Evolutionary conservation across 1,139 yeast genomes (phyloP), one percentile per base, ranked within the genome.

Genomic region (Debaryomyces sp.): DNA sequence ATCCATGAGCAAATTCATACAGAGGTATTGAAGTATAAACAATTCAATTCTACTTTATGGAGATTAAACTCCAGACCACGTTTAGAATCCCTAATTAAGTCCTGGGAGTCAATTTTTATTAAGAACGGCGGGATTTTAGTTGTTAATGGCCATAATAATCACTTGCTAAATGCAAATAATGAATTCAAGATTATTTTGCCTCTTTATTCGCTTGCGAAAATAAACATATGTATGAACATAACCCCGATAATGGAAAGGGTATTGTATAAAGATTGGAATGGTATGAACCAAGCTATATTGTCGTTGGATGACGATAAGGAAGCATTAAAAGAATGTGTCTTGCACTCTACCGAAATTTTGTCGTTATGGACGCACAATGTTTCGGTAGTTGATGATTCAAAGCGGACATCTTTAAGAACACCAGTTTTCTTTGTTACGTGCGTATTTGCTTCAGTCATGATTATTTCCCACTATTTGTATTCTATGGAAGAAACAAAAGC

Each of bases 371-470:
- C 81, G 43, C 86, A 84, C 53, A 82, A 85, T 44, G 84, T 85
- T 26, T 78, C 84, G 12, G 80, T 82, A 44, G 78, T 78, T 24
- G 79, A 80, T 49, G 86, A 85, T 61, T 82, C 86, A 2, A 83
- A 81, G 51, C 80, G 81, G 58, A 82, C 87, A 0, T 79, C 88
- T 0, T 77, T 85, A 45, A 73, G 89, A 55, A 85, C 92, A 0
- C 94, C 94, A 2, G 87, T 86, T 15, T 85, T 85, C 62, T 85
- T 87, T 58, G 78, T 85, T 38, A 83, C 89, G 0, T 84, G 89
- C 60, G 75, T 85, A 24, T 84, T 85, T 59, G 78, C 85, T 1
- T 73, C 90, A 2, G 68, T 83, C 4, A 64, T 86, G 48, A 68
- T 85, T 39, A 72, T 86, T 48, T 82, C 89, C 3, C 87, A 84